Evolutionary conservation across 106 monocot species (phyloP).

Genomic region (Acorus calamus): DNA sequence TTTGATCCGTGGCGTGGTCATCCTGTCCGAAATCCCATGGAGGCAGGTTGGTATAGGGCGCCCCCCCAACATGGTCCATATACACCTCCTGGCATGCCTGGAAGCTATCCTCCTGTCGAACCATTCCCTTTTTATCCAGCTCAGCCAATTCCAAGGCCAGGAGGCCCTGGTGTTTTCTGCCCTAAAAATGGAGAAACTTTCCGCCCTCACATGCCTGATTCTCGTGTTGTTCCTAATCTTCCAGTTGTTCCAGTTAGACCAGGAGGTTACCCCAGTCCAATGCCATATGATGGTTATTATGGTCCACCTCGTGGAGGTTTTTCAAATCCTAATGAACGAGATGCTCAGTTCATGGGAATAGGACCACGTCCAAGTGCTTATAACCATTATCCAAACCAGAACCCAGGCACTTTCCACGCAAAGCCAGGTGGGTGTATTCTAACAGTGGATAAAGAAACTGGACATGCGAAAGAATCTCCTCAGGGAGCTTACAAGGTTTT

Average conservation of each 20-base stretch:
- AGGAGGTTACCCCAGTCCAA: slow-evolving; percentile 41
- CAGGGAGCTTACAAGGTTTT: slow-evolving; percentile 48
- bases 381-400: slow-evolving; percentile 21
- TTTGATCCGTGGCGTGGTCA: slow-evolving; percentile 57
- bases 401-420: slow-evolving; percentile 18
- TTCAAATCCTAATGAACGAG: slow-evolving; percentile 17
- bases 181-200: slow-evolving; percentile 40
- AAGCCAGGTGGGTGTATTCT: slow-evolving; percentile 18
- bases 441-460: slow-evolving; percentile 12
- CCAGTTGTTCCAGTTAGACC: slow-evolving; percentile 45
- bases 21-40: slow-evolving; percentile 32
- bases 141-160: slow-evolving; percentile 32
- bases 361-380: background rate
- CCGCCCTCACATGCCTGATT: slow-evolving; percentile 39
- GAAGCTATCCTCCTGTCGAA: slow-evolving; percentile 33
- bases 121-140: slow-evolving; percentile 49
- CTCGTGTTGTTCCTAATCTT: slow-evolving; percentile 30
- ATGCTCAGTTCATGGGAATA: slow-evolving; percentile 18
- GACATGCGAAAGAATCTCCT: slow-evolving; percentile 15
- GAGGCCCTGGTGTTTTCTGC: slow-evolving; percentile 28
- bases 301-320: slow-evolving; percentile 29
- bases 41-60: slow-evolving; percentile 61
- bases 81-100: slow-evolving; percentile 44
- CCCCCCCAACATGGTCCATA: slow-evolving; percentile 40
- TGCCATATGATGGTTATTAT: slow-evolving; percentile 54